phyloP scores from a whole-genome alignment of 306 rosid genomes.

The Boehmeria nivea region DNA sequence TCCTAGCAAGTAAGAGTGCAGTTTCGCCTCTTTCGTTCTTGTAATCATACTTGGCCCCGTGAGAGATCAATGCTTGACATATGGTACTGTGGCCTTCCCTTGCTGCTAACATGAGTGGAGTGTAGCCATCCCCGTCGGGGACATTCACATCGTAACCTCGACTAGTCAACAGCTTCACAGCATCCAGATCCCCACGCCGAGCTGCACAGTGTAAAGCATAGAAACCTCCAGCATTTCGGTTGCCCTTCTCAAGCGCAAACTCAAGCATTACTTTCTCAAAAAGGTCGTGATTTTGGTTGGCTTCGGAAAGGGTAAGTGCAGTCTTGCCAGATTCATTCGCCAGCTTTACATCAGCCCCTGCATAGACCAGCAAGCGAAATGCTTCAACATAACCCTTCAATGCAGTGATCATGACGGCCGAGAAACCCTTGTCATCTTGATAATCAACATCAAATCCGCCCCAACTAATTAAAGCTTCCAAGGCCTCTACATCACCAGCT shows the following conservation, averaged over 20 bases:
- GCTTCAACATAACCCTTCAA: slow-evolving; percentile 66
- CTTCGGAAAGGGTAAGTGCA: slow-evolving; percentile 52
- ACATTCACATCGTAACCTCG: slow-evolving; percentile 78
- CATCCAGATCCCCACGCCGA: slow-evolving; percentile 74
- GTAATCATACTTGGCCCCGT: slow-evolving; percentile 48
- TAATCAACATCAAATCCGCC: slow-evolving; percentile 58
- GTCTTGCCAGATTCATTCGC: slow-evolving; percentile 69
- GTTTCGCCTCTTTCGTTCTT: slow-evolving; percentile 68
- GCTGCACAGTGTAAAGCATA: slow-evolving; percentile 86
- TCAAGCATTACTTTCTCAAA: slow-evolving; percentile 90
- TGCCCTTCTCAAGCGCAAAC: slow-evolving; percentile 78
- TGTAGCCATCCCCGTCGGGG: slow-evolving; percentile 69
- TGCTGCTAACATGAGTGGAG: slow-evolving; percentile 92
- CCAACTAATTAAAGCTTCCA: slow-evolving; percentile 49
- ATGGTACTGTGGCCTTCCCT: slow-evolving; percentile 69
- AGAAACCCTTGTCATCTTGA: slow-evolving; percentile 70
- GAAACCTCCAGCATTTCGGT: slow-evolving; percentile 59
- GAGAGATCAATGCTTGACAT: slow-evolving; percentile 60
- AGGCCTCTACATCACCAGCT: slow-evolving; percentile 64
- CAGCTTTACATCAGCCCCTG: slow-evolving; percentile 79
- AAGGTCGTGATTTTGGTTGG: slow-evolving; percentile 50
- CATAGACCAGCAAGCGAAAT: slow-evolving; percentile 69
- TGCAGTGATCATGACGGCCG: slow-evolving; percentile 78
- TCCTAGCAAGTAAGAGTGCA: slow-evolving; percentile 58
- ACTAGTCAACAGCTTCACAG: slow-evolving; percentile 58